A percentile compares a stretch with the other conserved stretches of the same genome.
Conservation (phyloP, 1,284 basidiomycete species). For the Malassezia psittaci region DNA sequence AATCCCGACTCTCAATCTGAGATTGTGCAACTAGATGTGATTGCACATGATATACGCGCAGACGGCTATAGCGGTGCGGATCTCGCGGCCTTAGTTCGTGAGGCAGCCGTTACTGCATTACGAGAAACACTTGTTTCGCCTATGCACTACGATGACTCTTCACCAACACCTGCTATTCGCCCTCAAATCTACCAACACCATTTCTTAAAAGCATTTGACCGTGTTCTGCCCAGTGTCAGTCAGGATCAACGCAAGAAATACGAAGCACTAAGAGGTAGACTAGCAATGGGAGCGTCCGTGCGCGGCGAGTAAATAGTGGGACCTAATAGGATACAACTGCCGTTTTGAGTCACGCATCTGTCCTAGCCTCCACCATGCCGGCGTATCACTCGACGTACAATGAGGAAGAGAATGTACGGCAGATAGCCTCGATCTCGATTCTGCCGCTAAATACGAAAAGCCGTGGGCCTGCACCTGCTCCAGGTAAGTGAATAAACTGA, state of each 20-base stretch:
- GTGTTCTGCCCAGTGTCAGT: conserved; percentile 17
- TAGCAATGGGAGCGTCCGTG: conserved; percentile 5
- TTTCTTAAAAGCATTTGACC: conserved; percentile 12
- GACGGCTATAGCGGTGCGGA: conserved; percentile 45
- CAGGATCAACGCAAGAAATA: conserved; percentile 15
- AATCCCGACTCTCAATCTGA: conserved; percentile 51
- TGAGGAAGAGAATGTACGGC: conserved; percentile 67
- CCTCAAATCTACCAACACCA: conserved; percentile 12
- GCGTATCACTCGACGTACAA: conserved; percentile 88
- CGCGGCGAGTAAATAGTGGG: not conserved
- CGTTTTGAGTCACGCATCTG: not conserved
- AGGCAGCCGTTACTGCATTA: conserved; percentile 78
- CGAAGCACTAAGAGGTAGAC: conserved; percentile 10
- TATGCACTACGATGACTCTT: conserved; percentile 9
- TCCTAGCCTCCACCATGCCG: conserved; percentile 12
- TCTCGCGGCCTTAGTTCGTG: conserved; percentile 40
- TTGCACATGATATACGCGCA: conserved; percentile 27
- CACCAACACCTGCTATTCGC: not conserved
- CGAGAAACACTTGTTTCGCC: conserved; percentile 50
- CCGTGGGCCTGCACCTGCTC: conserved; percentile 73
- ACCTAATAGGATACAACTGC: not conserved
- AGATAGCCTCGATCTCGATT: conserved; percentile 80
- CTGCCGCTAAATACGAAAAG: conserved; percentile 83
- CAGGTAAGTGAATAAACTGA: conserved; percentile 53
- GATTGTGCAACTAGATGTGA: conserved; percentile 25